Base-by-base conservation (phyloP, 805 yeast species). In the Kuraishia ogatae region DNA sequence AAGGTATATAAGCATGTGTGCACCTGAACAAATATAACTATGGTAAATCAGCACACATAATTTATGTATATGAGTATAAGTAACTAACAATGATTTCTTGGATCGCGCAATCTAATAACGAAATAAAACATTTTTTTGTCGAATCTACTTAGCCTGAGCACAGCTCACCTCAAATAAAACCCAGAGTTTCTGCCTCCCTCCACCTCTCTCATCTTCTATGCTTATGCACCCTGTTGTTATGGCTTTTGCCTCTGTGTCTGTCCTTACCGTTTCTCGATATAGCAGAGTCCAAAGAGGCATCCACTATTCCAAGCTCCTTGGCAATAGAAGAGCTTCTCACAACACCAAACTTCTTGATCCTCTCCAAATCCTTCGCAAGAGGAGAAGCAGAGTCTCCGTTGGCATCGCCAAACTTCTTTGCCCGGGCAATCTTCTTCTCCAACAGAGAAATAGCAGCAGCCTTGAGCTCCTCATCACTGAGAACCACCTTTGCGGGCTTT, bases 331-430 rank as follows among this genome's bases (percentile, higher is more conserved):
- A 82, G 56, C 83, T 83, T 39, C 76, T 66, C 58, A 84, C 86
- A 52, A 89, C 81, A 28, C 97, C 98, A 66, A 90, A 92, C 73
- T 89, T 90, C 66, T 85, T 85, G 59, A 91, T 82, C 66, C 96
- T 81, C 43, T 76, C 76, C 62, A 90, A 72, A 58, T 81, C 84
- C 58, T 80, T 82, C 64, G 81, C 81, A 51, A 87, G 80, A 46
- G 75, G 75, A 24, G 80, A 78, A 21, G 71, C 72, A 29, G 63
- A 66, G 15, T 72, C 71, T n/a, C 73, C 73, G 23, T 57, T 64
- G 53, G 84, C 90, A 58, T 77, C 79, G 22, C 93, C 94, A 62
- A 91, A 92, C 67, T 89, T 88, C 65, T 81, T 81, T 19, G 91
- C 87, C 63, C 97, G 80, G 52, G 74, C 74, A 55, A 90, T 77